A percentile compares a stretch with the other conserved stretches of the same genome.
phyloP scores from a whole-genome alignment of 169 alveolate genomes.

The Fabrea salina region DNA sequence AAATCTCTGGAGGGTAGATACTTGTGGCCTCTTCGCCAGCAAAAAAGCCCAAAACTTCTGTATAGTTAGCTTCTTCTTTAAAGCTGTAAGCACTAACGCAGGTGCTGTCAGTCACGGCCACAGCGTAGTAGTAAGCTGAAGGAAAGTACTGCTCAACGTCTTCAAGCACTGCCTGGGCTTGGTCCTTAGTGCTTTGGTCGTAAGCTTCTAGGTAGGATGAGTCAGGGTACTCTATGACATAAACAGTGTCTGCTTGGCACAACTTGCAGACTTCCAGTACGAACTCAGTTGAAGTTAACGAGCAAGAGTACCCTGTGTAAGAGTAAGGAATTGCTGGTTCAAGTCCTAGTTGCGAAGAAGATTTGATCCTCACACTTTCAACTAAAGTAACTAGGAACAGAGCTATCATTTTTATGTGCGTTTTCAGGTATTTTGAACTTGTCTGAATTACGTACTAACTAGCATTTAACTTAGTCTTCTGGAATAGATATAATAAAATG shows the following conservation, averaged over 20 bases:
- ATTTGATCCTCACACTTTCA: background rate
- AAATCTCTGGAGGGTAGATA: constrained; percentile 7
- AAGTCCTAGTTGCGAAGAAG: background rate
- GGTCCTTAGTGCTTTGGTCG: background rate
- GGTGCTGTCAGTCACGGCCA: background rate
- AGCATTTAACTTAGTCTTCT: too few relatives aligned
- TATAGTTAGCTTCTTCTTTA: background rate
- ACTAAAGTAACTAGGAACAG: background rate
- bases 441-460: too few relatives aligned
- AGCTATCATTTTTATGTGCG: too few relatives aligned
- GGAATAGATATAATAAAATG: too few relatives aligned
- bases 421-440: too few relatives aligned
- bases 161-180: background rate
- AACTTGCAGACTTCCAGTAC: background rate
- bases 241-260: constrained; percentile 3
- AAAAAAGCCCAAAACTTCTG: background rate
- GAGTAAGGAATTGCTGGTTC: constrained; percentile 11
- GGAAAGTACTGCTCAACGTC: background rate
- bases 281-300: background rate
- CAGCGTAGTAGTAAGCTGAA: background rate
- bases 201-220: background rate
- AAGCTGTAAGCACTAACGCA: background rate
- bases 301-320: background rate
- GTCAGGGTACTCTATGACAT: background rate
- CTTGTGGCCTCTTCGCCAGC: background rate